These are phyloP conservation scores for Leccinum angustisporum DNA, from an alignment of 1,284 basidiomycete genomes.

Conservation along the genomic window DNA sequence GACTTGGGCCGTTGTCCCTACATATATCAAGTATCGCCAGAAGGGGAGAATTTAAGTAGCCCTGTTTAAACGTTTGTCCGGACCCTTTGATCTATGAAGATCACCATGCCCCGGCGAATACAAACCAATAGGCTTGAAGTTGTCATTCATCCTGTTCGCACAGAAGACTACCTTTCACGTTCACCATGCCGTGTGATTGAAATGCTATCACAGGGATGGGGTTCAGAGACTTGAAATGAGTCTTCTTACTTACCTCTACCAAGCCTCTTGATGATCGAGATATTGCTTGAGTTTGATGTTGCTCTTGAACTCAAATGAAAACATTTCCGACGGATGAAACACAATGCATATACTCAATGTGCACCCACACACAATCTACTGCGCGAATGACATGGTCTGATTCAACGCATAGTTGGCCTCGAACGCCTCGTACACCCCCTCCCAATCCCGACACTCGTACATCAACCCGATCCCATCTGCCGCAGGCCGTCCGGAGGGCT, in stretches of 20 bases:
- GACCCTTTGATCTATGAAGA: neutral
- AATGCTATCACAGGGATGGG: neutral
- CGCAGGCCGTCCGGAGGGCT: slow-evolving; percentile 13
- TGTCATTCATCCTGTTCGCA: neutral
- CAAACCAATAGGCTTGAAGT: neutral
- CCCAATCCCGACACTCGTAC: slow-evolving; percentile 25
- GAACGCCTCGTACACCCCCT: slow-evolving; percentile 24
- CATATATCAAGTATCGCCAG: neutral
- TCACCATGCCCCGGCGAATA: neutral
- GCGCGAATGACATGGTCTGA: slow-evolving; percentile 14
- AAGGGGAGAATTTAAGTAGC: neutral
- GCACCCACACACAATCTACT: neutral
- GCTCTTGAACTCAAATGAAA: neutral
- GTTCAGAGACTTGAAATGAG: too few relatives aligned
- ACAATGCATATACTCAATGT: neutral
- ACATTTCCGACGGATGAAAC: neutral
- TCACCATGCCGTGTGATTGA: neutral
- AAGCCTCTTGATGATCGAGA: too few relatives aligned
- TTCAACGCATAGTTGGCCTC: slow-evolving; percentile 23
- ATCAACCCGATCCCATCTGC: slow-evolving; percentile 24
- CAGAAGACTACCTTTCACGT: neutral
- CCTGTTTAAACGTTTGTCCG: neutral
- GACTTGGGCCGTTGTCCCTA: neutral
- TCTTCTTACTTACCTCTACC: too few relatives aligned
- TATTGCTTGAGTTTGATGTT: neutral